Conservation (phyloP, 1,284 basidiomycete species). For the Takashimella tepidaria region DNA sequence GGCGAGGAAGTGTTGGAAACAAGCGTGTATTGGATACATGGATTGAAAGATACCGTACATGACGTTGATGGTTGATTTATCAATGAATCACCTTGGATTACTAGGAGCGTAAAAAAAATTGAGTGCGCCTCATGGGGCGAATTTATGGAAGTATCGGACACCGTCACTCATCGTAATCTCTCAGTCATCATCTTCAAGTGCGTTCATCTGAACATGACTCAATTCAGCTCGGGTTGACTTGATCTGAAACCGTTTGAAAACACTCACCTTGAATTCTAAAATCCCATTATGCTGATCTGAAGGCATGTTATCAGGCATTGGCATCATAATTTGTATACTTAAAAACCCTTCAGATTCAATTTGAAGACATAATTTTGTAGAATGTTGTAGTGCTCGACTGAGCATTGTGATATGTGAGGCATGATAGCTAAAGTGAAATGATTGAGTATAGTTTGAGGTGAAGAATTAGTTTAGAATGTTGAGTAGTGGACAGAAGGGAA, state of each 20-base stretch:
- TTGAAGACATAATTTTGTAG: conserved; percentile 76
- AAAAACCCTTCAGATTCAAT: conserved; percentile 74
- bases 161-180: too few species aligned
- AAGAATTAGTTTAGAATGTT: too few species aligned
- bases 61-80: too few species aligned
- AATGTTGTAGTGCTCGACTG: conserved; percentile 66
- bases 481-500: neutral
- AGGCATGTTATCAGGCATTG: conserved; percentile 47
- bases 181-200: conserved; percentile 35
- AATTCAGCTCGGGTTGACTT: too few species aligned
- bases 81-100: too few species aligned
- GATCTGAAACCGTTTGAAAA: neutral
- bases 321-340: conserved; percentile 81
- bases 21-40: too few species aligned
- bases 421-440: conserved; percentile 59
- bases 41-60: too few species aligned
- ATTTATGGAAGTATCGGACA: too few species aligned
- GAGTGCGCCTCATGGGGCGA: too few species aligned
- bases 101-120: too few species aligned
- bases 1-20: too few species aligned
- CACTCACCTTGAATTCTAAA: conserved; percentile 73
- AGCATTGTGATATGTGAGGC: conserved; percentile 66
- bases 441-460: too few species aligned
- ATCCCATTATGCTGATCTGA: conserved; percentile 57
- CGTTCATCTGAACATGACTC: conserved; percentile 30